Evolutionary conservation across 371 early-diverging fungal species (phyloP), one percentile per base, ranked within the genome.

Genomic region (Mucor velutinosus): DNA sequence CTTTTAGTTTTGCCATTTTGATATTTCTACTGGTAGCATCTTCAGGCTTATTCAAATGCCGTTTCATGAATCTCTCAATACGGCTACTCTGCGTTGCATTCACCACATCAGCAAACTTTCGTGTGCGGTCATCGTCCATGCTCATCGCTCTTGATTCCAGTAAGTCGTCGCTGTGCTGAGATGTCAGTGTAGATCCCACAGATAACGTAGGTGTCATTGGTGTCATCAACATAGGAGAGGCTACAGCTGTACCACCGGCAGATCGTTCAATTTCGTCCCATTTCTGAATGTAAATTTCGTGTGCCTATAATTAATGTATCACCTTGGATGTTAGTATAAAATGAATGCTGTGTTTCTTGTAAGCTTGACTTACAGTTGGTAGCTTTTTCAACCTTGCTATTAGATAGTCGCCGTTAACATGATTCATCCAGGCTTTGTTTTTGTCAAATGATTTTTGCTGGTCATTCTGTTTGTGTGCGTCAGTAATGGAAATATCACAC

Each of bases 231-330:
- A 70, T 70, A 17, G 74, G 70, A 30, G 74, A 67, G 27, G 70
- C 30, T 10, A 73, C 49, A 19, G 67, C 14, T 0, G 61, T 25
- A 25, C 37, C 35, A 32, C 58, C 65, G 15, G 60, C 69, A 7
- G 68, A 68, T 65, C 43, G 65, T 41, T 75, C 75, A 45, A 75
- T 67, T 56, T 75, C 75, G 53, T 75, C 71, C 69, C 75, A 75
- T 56, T 71, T 75, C 62, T 68, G 68, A 51, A 58, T 58, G 49
- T 75, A 75, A 37, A 49, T 35, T 57, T 68, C 60, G 32, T 71
- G 62, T 53, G 51, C 62, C 73, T 55, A 25, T 51, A 51, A 53
- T 53, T 53, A 53, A 53, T 53, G 53, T 53, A 53, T 53, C 53
- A 53, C 53, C 41, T 2, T 7, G 23, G 29, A 6, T 17, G 57